Base-by-base conservation (phyloP, 1,284 basidiomycete species). In the Ceratorhiza oryzae-sativae region DNA sequence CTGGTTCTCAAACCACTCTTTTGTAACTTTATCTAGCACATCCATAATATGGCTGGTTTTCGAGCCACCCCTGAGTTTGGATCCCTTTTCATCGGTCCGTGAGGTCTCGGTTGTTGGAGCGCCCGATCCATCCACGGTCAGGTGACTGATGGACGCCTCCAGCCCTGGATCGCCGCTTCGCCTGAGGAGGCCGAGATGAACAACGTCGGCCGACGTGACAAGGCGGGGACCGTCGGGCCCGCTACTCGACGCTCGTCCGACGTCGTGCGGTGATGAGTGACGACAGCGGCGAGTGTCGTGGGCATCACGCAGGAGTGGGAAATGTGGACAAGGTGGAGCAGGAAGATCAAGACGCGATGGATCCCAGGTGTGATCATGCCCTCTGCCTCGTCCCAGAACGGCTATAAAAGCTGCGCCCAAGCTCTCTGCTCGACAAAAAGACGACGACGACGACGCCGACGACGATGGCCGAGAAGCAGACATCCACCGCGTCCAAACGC, bases 401-500 rank as follows among this genome's bases (percentile, higher is more conserved):
- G 1, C 25, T 58, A 70, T 68, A 58, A 48, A 42, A n/a, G 27
- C 53, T 34, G 10, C 36, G 36, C 36, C 36, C 41, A 9, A 27
- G 20, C 12, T 23, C 5, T 23, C 1, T 12, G 36, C n/a, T 15
- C 8, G 34, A 25, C 30, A 27, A 25, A 9, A 23, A 49, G 56
- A 41, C n/a, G 56, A 59, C 36, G 13, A 41, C 34, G 56, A 59
- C 41, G n/a, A 59, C 39, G 23, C n/a, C 59, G 20, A 32, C 46
- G 8, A 39, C 65, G 25, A 68, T 68, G 65, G 41, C 55, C 67
- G 68, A 63, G 46, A 85, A 88, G 74, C 78, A 86, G 20, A 23
- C 20, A 9, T 89, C 89, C 48, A 83, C 83, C 63, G 86, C 84
- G 70, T 83, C 86, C 73, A 83, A 88, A 72, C 86, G 89, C 80